These are phyloP conservation scores for Trichophyton benhamiae DNA, from an alignment of 2,329 filamentous ascomycete species.

Conservation along the genomic window DNA sequence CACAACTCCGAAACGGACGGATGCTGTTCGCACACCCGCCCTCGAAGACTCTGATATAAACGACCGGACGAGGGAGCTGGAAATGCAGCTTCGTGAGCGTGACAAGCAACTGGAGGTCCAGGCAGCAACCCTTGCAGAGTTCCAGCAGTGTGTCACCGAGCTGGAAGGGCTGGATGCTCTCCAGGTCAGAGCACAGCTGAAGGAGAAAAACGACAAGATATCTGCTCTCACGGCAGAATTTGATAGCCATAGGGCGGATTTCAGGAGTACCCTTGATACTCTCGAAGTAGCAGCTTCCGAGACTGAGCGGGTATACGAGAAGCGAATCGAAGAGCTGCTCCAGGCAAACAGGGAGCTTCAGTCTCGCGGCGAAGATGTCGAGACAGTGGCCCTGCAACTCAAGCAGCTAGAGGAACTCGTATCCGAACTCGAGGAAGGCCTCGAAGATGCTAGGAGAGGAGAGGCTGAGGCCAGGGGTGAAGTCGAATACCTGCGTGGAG, in stretches of 20 bases:
- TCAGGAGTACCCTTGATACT: constrained; percentile 91
- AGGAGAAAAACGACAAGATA: constrained; percentile 96
- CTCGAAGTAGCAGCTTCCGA: constrained; percentile 90
- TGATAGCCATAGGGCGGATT: constrained; percentile 86
- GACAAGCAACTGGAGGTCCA: constrained; percentile 86
- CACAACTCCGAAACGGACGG: constrained; percentile 24
- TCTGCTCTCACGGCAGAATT: constrained; percentile 87
- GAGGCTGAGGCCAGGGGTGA: constrained; percentile 93
- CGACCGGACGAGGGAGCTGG: constrained; percentile 62
- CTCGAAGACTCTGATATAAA: constrained; percentile 10
- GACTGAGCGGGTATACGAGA: constrained; percentile 85
- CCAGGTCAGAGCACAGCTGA: constrained; percentile 67
- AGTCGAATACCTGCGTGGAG: constrained; percentile 86
- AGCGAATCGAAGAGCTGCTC: constrained; percentile 47
- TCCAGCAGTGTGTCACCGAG: constrained; percentile 79
- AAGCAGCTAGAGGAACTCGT: constrained; percentile 94
- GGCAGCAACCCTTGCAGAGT: constrained; percentile 66
- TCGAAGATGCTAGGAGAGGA: constrained; percentile 85
- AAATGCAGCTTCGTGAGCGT: constrained; percentile 64
- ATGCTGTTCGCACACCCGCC: constrained; percentile 17
- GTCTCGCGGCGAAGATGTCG: constrained; percentile 75
- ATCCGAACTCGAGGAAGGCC: constrained; percentile 87
- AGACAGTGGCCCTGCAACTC: constrained; percentile 77
- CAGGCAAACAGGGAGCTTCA: constrained; percentile 72
- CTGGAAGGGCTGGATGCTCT: constrained; percentile 64